Evolutionary conservation across 306 rosid genomes (phyloP), one percentile per base, ranked within the genome.

Genomic region (Casuarina glauca): DNA sequence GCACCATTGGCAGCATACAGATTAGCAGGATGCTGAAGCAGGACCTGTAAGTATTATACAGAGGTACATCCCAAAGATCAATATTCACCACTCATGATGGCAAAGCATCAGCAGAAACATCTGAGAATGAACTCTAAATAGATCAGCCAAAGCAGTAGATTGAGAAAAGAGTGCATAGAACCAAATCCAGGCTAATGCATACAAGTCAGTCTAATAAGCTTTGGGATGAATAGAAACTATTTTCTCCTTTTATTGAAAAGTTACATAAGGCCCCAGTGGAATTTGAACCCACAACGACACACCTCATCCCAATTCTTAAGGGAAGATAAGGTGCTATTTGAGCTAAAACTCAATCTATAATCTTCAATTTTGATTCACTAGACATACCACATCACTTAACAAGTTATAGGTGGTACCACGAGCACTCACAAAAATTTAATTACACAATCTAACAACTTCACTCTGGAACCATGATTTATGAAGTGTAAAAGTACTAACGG

Each of bases 1-100:
- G 99, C 97, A 48, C 98, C 99, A 86, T 96, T 91, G 76, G 98
- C 98, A 87, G 99, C 99, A 86, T 96, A 96, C 60, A 96, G 74
- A 80, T 96, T 96, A 84, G 97, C 88, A 71, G 99, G 82, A 84
- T 90, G 99, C 84, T 93, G 97, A 70, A 91, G 89, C 73, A 96
- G 86, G 85, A 96, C 99, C 98, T 96, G 82, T 53, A 78, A 42
- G 78, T 83, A 53, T 73, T 54, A 80, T 12, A 75, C 44, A 54
- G 17, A 74, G 19, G 46, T 48, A 52, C 43, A 72, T 51, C 46
- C 62, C 51, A 78, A 72, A 80, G n/a, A 69, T 80, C 54, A 83
- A 50, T 80, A 70, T 76, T 46, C 61, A 69, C 53, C 44, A 57
- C 75, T 53, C 50, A 62, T 13, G 68, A 50, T 26, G 57, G 72